Conservation (phyloP, 352 stramenopile species). For the Phytophthora quininea region DNA sequence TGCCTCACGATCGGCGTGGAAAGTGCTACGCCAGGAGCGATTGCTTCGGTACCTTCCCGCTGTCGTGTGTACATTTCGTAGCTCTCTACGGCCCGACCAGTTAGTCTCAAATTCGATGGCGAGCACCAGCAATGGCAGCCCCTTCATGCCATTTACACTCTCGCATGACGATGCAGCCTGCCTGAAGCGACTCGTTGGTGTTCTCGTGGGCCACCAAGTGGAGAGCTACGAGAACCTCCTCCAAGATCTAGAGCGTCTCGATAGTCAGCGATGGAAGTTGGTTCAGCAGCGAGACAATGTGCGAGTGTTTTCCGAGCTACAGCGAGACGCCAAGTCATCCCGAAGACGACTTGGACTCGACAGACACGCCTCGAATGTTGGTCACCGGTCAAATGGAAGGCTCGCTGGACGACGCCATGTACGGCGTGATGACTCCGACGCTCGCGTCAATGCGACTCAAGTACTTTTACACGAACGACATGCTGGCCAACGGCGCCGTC, state of each 20-base stretch:
- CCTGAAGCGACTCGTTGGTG: constrained; percentile 35
- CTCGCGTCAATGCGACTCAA: constrained; percentile 48
- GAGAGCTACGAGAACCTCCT: constrained; percentile 33
- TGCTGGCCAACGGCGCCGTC: constrained; percentile 45
- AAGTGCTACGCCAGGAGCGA: constrained; percentile 16
- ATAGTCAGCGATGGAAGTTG: constrained; percentile 37
- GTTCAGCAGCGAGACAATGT: constrained; percentile 34
- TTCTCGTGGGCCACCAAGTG: constrained; percentile 37
- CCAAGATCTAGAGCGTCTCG: constrained; percentile 30
- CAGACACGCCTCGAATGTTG: constrained; percentile 27
- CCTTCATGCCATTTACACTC: constrained; percentile 35
- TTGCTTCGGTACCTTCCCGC: not conserved
- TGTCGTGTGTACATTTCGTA: not conserved
- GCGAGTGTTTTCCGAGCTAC: constrained; percentile 33
- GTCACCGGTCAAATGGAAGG: constrained; percentile 35
- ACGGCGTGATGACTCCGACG: constrained; percentile 43
- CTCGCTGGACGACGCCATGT: constrained; percentile 46
- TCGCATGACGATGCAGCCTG: constrained; percentile 26
- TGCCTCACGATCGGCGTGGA: constrained; percentile 25
- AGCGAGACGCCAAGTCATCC: not conserved
- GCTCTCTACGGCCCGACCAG: not conserved
- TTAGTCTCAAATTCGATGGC: not conserved
- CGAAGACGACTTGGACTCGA: constrained; percentile 12
- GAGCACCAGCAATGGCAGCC: constrained; percentile 22
- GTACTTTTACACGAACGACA: constrained; percentile 40